A percentile compares a stretch with the other conserved stretches of the same genome.
Evolutionary conservation across 2,329 filamentous ascomycete genomes (phyloP).

Genomic region (Pestalotiopsis sp.): DNA sequence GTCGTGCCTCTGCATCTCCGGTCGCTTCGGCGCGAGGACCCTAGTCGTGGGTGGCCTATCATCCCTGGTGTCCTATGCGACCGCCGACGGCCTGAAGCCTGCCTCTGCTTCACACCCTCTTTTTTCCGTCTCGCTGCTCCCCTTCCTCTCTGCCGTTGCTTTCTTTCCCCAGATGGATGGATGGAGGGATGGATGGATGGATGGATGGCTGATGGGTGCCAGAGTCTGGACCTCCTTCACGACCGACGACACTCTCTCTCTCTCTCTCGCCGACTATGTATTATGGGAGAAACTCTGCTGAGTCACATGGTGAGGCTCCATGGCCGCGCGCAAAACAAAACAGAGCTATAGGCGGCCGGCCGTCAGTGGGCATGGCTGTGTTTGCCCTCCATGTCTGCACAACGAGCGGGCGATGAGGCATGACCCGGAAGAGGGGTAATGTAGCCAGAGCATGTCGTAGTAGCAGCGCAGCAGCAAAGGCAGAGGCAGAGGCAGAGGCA

Average conservation of each 20-base stretch:
- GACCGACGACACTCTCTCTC: conserved; percentile 8
- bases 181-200: too few species aligned
- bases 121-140: conserved; percentile 16
- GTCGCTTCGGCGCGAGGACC: conserved; percentile 11
- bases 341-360: not conserved
- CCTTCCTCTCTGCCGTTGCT: conserved; percentile 13
- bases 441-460: not conserved
- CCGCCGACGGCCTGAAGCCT: conserved; percentile 3
- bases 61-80: conserved; percentile 15
- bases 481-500: not conserved
- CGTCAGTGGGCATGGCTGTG: not conserved
- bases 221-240: conserved; percentile 26
- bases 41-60: conserved; percentile 11
- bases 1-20: conserved; percentile 12
- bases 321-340: not conserved
- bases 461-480: not conserved
- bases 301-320: conserved; percentile 32
- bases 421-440: not conserved
- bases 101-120: conserved; percentile 33
- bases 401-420: not conserved
- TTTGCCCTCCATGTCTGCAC: not conserved
- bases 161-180: conserved; percentile 25
- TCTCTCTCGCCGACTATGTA: conserved; percentile 16
- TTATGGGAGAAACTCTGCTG: conserved; percentile 25
- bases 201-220: not conserved